These are phyloP conservation scores for Gaultheria prostrata DNA, from an alignment of 148 eudicot species.

Conservation along the genomic window DNA sequence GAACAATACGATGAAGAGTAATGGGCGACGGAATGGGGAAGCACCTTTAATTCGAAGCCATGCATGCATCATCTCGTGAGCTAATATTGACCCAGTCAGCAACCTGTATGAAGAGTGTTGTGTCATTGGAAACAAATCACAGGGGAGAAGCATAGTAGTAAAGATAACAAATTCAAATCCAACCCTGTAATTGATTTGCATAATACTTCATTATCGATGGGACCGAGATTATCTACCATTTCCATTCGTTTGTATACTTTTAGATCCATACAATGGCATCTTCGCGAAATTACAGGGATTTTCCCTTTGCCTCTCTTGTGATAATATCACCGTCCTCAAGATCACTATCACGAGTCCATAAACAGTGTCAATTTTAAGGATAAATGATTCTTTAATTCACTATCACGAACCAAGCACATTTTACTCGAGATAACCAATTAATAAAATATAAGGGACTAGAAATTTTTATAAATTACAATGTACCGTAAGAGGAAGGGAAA, in stretches of 20 bases:
- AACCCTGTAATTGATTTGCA: neutral
- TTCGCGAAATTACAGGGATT: too few species aligned
- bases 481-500: too few species aligned
- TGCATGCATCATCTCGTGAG: slow-evolving; percentile 7
- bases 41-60: slow-evolving; percentile 5
- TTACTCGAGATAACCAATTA: neutral
- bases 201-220: too few species aligned
- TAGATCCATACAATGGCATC: too few species aligned
- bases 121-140: neutral
- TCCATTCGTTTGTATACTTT: too few species aligned
- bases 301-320: too few species aligned
- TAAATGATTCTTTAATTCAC: neutral
- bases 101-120: neutral
- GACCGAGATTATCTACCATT: too few species aligned
- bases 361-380: too few species aligned
- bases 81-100: slow-evolving; percentile 1
- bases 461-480: neutral
- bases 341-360: too few species aligned
- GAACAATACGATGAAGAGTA: neutral
- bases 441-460: neutral
- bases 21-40: neutral
- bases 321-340: too few species aligned
- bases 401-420: neutral
- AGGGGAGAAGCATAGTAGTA: neutral
- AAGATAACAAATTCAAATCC: neutral